These are phyloP conservation scores for Auriscalpium vulgare DNA, from an alignment of 768 basidiomycete genomes.

Conservation along the genomic window DNA sequence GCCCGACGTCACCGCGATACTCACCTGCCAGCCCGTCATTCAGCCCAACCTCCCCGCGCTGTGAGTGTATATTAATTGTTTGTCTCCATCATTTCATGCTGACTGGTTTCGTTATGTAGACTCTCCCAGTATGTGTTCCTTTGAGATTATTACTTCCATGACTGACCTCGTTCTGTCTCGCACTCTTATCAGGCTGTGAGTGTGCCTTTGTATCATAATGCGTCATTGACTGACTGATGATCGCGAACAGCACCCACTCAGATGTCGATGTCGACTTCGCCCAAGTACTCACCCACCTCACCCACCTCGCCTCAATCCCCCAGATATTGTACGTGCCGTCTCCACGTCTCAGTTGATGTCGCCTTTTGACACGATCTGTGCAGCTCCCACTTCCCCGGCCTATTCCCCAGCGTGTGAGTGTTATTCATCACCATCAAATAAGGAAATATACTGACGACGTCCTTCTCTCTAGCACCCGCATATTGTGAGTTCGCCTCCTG, in stretches of 20 bases:
- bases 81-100: slow-evolving; percentile 9
- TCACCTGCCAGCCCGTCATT: slow-evolving; percentile 86
- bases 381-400: slow-evolving; percentile 80
- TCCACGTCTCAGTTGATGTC: not conserved
- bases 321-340: slow-evolving; percentile 65
- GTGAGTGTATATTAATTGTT: slow-evolving; percentile 36
- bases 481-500: slow-evolving; percentile 52
- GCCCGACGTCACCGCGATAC: slow-evolving; percentile 83
- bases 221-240: not conserved
- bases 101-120: slow-evolving; percentile 33
- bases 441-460: not conserved
- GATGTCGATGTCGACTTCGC: slow-evolving; percentile 76
- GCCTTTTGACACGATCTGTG: slow-evolving; percentile 8
- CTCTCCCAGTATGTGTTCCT: slow-evolving; percentile 63
- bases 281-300: slow-evolving; percentile 90
- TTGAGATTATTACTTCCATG: slow-evolving; percentile 19
- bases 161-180: not conserved
- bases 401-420: slow-evolving; percentile 84
- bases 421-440: slow-evolving; percentile 4
- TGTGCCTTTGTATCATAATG: too few relatives aligned
- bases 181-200: not conserved
- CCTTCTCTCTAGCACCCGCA: slow-evolving; percentile 48
- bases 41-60: slow-evolving; percentile 82
- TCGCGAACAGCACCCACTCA: slow-evolving; percentile 58
- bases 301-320: slow-evolving; percentile 92